Evolutionary conservation across 2,329 filamentous ascomycete species (phyloP).

Genomic region (Lasiodiplodia sp.): DNA sequence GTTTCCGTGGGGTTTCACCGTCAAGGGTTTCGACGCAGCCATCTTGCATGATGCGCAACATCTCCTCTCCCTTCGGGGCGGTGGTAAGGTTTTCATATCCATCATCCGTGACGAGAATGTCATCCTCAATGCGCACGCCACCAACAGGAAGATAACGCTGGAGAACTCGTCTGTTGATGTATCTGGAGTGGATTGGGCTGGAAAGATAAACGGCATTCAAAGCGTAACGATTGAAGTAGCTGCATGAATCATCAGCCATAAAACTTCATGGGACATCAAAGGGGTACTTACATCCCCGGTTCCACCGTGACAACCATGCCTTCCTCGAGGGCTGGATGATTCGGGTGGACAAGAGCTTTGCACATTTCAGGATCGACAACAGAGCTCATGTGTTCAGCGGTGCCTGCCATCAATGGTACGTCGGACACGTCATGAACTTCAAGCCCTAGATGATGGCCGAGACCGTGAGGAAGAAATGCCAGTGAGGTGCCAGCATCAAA

Average conservation of each 20-base stretch:
- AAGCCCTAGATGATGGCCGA: conserved; percentile 91
- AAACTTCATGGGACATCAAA: neutral
- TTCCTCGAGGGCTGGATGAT: conserved; percentile 53
- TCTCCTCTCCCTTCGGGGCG: conserved; percentile 71
- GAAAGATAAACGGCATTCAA: conserved; percentile 76
- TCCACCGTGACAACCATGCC: conserved; percentile 66
- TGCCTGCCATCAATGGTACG: conserved; percentile 25
- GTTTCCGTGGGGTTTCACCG: neutral
- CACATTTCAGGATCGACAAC: conserved; percentile 43
- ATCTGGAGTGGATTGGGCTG: conserved; percentile 74
- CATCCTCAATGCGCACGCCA: conserved; percentile 76
- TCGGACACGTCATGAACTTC: conserved; percentile 77
- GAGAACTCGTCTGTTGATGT: conserved; percentile 76
- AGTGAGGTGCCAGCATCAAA: conserved; percentile 80
- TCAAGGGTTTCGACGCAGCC: neutral
- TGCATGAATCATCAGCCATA: conserved; percentile 50
- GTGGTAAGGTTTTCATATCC: conserved; percentile 77
- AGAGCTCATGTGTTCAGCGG: conserved; percentile 39
- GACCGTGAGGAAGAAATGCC: conserved; percentile 89
- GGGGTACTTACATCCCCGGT: conserved; percentile 54
- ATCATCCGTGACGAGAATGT: conserved; percentile 73
- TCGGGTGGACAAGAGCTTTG: conserved; percentile 41
- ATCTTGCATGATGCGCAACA: conserved; percentile 62
- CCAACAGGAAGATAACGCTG: conserved; percentile 84
- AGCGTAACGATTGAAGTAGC: conserved; percentile 92